These are phyloP conservation scores for Solanum pinnatisectum DNA, from an alignment of 257 asterid species.

Conservation along the genomic window DNA sequence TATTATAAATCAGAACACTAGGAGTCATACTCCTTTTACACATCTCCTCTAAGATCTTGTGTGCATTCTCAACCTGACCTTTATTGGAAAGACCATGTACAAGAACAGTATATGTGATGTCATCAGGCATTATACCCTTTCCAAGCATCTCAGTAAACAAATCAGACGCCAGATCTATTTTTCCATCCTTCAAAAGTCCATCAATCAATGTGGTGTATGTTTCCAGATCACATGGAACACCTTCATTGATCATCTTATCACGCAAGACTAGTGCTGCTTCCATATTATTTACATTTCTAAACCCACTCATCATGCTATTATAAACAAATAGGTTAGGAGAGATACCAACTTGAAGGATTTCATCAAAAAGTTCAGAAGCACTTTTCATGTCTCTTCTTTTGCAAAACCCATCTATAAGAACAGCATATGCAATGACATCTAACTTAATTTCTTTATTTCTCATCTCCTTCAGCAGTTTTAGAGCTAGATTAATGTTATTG, in stretches of 20 bases:
- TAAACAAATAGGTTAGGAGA: constrained; percentile 53
- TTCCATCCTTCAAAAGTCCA: constrained; percentile 56
- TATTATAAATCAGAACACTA: constrained; percentile 48
- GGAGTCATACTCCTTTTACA: constrained; percentile 36
- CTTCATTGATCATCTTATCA: constrained; percentile 44
- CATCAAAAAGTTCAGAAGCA: constrained; percentile 57
- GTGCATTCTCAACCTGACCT: constrained; percentile 59
- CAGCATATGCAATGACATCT: constrained; percentile 57
- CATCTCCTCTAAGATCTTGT: constrained; percentile 58
- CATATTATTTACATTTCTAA: constrained; percentile 47
- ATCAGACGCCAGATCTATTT: constrained; percentile 40
- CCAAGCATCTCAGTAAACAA: constrained; percentile 62
- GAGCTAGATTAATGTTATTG: constrained; percentile 34
- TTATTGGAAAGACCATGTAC: constrained; percentile 68
- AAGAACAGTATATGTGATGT: constrained; percentile 45
- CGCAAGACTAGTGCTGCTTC: constrained; percentile 43
- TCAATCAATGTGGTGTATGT: constrained; percentile 83
- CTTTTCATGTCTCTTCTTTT: constrained; percentile 57
- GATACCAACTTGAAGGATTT: constrained; percentile 51
- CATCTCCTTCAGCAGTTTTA: constrained; percentile 52
- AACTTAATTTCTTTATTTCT: constrained; percentile 41
- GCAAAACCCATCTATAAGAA: constrained; percentile 67
- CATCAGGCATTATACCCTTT: constrained; percentile 60
- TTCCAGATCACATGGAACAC: constrained; percentile 48
- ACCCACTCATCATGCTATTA: constrained; percentile 76